These are phyloP conservation scores for Saccharomycopsis phalli DNA, from an alignment of 1,139 yeast species.

Conservation along the genomic window DNA sequence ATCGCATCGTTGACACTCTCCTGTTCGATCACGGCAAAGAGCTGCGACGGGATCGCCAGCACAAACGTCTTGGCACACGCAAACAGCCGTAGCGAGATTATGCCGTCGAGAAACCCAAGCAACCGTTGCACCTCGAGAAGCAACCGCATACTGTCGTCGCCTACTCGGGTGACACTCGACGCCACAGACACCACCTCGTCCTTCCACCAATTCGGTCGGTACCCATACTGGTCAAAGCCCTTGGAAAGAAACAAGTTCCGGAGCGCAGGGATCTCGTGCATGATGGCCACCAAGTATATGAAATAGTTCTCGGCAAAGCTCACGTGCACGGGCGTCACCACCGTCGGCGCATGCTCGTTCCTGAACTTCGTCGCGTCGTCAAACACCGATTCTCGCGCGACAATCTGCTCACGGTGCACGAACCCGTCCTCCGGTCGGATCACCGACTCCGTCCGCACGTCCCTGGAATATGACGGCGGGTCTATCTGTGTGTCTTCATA, in stretches of 20 bases:
- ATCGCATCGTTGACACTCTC: conserved; percentile 12
- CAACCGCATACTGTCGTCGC: conserved; percentile 3
- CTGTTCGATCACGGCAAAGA: conserved; percentile 21
- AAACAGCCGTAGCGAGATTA: conserved; percentile 26
- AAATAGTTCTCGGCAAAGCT: conserved; percentile 13
- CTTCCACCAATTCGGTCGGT: conserved; percentile 28
- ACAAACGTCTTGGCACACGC: conserved; percentile 26
- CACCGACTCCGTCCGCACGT: not conserved
- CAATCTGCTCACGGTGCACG: no score
- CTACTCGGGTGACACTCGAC: not conserved
- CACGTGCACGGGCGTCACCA: conserved; percentile 2
- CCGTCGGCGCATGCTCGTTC: conserved; percentile 3
- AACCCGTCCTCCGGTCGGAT: no score
- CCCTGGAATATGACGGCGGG: not conserved
- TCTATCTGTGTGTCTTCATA: no score
- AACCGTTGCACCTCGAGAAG: conserved; percentile 27
- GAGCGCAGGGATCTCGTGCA: conserved; percentile 26
- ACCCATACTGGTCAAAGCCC: conserved; percentile 26
- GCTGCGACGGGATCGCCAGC: conserved; percentile 22
- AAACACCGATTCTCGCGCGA: not conserved
- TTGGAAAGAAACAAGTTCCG: conserved; percentile 24
- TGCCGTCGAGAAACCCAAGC: conserved; percentile 26
- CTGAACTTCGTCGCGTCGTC: conserved; percentile 1
- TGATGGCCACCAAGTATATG: conserved; percentile 26
- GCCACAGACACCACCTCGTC: conserved; percentile 22